Evolutionary conservation across 2,329 filamentous ascomycete species (phyloP), one percentile per base, ranked within the genome.

Genomic region (Botrytis galanthina): DNA sequence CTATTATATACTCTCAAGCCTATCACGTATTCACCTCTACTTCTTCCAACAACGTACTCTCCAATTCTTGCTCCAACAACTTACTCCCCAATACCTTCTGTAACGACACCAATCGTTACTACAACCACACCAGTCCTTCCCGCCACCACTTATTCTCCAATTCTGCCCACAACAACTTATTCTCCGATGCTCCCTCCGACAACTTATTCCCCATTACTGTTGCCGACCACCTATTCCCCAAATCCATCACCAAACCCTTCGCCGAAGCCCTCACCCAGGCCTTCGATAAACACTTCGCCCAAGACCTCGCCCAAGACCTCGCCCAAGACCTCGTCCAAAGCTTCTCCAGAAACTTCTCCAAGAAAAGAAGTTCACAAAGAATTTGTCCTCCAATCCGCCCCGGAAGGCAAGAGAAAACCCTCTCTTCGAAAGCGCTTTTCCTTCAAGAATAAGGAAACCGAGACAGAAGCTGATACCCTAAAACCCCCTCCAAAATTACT

Each of bases 1-100:
- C 75, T 78, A 0, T 75, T 79, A 57, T 80, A 80, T 61, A 79
- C 78, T 39, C 76, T 81, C 12, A 78, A 80, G 69, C 80, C 80
- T 37, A 74, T 75, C 62, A 80, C 80, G 37, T 81, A 81, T 71
- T 79, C 74, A 42, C 80, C 80, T 18, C 73, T 76, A n/a, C 76
- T 79, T 29, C 76, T 76, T 54, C 76, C 77, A n/a, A 72, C 67
- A 29, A 73, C 70, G 26, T 69, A 74, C 54, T 59, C 72, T 46
- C 77, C 32, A 73, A 66, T 67, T 73, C 73, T 44, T 61, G 44
- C 44, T 51, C 76, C 77, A 26, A 72, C 67, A 26, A 73, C 61
- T 26, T 69, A 73, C 54, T 57, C 72, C 35, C 77, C 32, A 73
- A 61, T 69, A 66, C 73, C 39, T 61, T 29, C n/a, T 29, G 68